Conservation (phyloP, 176 grass and related monocot species). For the Alopecurus myosuroides region DNA sequence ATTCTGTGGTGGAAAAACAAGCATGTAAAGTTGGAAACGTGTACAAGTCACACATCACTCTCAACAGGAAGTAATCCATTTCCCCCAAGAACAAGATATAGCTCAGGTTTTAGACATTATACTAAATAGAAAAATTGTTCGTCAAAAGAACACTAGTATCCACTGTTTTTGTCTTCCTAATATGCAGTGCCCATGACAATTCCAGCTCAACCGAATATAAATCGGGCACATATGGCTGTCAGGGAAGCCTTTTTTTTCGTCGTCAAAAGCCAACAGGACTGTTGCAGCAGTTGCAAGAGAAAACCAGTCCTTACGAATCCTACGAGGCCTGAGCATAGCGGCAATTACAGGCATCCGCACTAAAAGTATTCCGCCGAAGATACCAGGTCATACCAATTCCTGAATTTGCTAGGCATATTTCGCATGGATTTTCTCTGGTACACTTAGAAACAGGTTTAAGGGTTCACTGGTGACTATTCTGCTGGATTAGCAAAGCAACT, state of each 20-base stretch:
- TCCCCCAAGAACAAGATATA: not conserved
- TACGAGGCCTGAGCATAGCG: not conserved
- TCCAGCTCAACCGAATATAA: not conserved
- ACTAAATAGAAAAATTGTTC: not conserved
- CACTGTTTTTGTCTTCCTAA: not conserved
- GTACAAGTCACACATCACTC: not conserved
- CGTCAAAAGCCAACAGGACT: not conserved
- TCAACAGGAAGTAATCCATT: not conserved
- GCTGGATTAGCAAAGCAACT: too few relatives aligned
- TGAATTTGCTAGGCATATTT: not conserved
- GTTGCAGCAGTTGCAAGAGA: not conserved
- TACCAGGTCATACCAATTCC: too few relatives aligned
- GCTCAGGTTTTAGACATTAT: not conserved
- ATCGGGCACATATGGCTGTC: not conserved
- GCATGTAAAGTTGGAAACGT: not conserved
- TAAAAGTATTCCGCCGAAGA: too few relatives aligned
- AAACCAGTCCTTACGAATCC: not conserved
- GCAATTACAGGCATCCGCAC: not conserved
- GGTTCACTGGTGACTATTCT: too few relatives aligned
- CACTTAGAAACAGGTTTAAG: too few relatives aligned
- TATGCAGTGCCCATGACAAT: not conserved
- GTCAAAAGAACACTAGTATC: not conserved
- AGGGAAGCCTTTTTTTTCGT: not conserved
- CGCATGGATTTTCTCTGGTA: not conserved
- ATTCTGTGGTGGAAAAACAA: not conserved